Base-by-base conservation (phyloP, 495 filamentous ascomycete species). In the Extremus antarcticus region DNA sequence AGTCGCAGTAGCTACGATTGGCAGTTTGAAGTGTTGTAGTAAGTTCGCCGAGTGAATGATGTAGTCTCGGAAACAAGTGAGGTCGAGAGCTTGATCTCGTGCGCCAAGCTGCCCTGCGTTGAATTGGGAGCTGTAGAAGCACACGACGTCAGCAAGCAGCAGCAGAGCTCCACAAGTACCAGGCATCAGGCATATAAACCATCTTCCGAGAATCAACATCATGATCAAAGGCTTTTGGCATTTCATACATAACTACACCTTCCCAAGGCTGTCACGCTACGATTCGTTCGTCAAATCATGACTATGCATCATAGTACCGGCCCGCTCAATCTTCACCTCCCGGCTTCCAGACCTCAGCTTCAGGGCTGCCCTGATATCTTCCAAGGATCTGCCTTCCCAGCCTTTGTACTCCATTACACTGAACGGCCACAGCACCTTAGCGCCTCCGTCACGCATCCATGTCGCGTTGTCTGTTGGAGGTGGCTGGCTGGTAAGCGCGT, bases 361-460 rank as follows among this genome's bases (percentile, higher is more conserved):
- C 55, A 85, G 63, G 1, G 78, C 77, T 15, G 67, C 67, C 11
- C 81, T 69, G 54, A 87, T 85, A 51, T 84, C 79, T 1, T 70
- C 71, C 53, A 82, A 74, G 50, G 73, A 77, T 50, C 78, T 79
- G 20, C 69, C 64, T 63, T 73, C 75, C 86, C 87, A 92, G 2
- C 70, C 71, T 7, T 69, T 67, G 56, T 76, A 85, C 25, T 77
- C 78, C 39, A 68, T 67, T 23, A 70, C 66, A 64, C 81, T 85
- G 41, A 87, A 71, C 0, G 85, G 85, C 71, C 77, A 88, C 11
- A 94, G 58, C 3, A 87, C 77, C 49, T 76, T 70, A 63, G 92
- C 92, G 8, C 75, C 69, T 2, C 69, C 67, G 25, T 71, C 75
- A 19, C 65, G 66, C 57, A 86, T 72, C 68, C 82, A 87, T 19